Evolutionary conservation across 202 grass and related monocot species (phyloP), one percentile per base, ranked within the genome.

Genomic region (Panicum virgatum): DNA sequence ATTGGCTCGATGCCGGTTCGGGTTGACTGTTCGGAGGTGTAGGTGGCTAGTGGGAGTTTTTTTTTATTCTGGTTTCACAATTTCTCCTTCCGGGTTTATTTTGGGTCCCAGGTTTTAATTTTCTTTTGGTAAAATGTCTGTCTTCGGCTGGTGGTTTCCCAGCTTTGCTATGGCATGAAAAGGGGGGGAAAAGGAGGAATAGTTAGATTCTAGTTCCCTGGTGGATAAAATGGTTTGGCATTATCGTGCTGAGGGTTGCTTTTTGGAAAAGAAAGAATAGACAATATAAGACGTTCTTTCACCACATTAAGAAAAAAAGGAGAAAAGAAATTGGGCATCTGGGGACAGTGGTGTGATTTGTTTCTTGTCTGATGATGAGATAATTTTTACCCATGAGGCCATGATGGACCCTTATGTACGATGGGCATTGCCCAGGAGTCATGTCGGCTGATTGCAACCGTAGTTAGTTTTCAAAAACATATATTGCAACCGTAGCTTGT

Each of bases 1-100:
- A 90, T 98, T 29, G 96, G 96, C 61, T 95, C 96, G 1, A 76
- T 98, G 92, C 89, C 90, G 4, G 83, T 98, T 34, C 44, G 79
- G 69, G 84, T 94, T 46, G 81, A 67, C 32, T 74, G 75, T 53
- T 67, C 46, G 47, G 82, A 63, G 27, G 46, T 32, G 4, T 72
- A 52, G 32, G 32, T 66, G 62, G 70, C 38, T 79, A 87, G 64
- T 54, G 36, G 71, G 75, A 14, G 40, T 26, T 77, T 32, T 38
- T 48, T 62, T 81, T 58, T 40, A n/a, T n/a, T n/a, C n/a, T n/a
- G n/a, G 20, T 45, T 2, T 22, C 7, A 12, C n/a, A 37, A 34
- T 70, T 59, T 81, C 0, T 37, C 63, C 62, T 69, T 45, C 23
- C 1, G 2, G 25, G 14, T 26, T 58, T 58, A 7, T 70, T 81